phyloP scores from a whole-genome alignment of 2,329 filamentous ascomycete species.

The Fusarium staphyleae region DNA sequence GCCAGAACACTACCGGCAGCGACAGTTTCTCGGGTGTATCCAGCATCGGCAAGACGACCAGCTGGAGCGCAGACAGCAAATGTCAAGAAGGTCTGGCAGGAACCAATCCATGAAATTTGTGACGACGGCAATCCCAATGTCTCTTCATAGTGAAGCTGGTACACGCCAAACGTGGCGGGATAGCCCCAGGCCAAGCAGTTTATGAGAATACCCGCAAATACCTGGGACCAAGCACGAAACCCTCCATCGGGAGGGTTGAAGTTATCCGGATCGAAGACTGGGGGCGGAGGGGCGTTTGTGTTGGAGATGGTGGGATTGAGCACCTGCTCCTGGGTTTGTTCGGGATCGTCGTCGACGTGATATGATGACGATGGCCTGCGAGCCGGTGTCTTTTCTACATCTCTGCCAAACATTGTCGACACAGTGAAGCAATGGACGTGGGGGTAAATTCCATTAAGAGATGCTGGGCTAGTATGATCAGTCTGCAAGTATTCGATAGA shows the following conservation, averaged over 20 bases:
- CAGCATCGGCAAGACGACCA: conserved; percentile 59
- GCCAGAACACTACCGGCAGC: conserved; percentile 51
- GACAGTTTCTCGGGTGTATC: conserved; percentile 53
- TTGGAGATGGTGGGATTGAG: conserved; percentile 38
- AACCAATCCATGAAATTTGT: conserved; percentile 56
- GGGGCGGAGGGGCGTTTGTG: conserved; percentile 35
- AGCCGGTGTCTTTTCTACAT: conserved; percentile 29
- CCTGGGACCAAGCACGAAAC: conserved; percentile 57
- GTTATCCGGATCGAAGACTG: conserved; percentile 26
- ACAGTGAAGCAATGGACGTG: conserved; percentile 2
- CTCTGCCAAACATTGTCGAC: conserved; percentile 32
- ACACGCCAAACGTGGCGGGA: conserved; percentile 57
- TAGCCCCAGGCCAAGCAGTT: conserved; percentile 61
- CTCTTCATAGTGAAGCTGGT: conserved; percentile 60
- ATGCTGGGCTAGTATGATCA: conserved; percentile 4
- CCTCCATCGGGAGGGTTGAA: conserved; percentile 54
- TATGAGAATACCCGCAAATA: conserved; percentile 55
- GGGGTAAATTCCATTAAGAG: conserved; percentile 13
- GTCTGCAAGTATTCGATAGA: neutral
- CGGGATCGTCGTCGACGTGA: neutral
- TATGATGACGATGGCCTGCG: conserved; percentile 10
- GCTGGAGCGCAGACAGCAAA: conserved; percentile 57
- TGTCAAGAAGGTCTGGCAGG: conserved; percentile 58
- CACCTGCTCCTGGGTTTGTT: conserved; percentile 8
- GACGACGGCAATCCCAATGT: conserved; percentile 46